Evolutionary conservation across 768 basidiomycete species (phyloP).

Genomic region (Melanogaster broomeanus): DNA sequence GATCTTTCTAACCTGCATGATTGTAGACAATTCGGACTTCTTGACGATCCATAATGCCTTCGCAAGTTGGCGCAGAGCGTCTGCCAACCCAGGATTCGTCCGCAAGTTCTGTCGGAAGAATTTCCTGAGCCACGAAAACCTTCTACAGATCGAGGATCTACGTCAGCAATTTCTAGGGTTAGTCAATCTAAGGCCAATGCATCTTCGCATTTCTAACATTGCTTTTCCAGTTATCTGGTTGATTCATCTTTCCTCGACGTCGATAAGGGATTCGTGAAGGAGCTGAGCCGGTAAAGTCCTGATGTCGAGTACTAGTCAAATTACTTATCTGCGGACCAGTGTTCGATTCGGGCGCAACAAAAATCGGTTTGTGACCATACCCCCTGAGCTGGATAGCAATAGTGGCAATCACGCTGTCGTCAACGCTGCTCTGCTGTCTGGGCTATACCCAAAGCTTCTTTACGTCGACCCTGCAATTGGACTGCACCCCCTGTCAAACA

Average conservation of each 20-base stretch:
- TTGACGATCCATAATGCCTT: conserved; percentile 92
- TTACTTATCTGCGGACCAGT: conserved; percentile 38
- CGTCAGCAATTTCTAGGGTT: conserved; percentile 86
- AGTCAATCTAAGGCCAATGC: conserved; percentile 11
- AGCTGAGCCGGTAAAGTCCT: conserved; percentile 60
- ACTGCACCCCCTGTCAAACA: conserved; percentile 74
- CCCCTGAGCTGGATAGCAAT: conserved; percentile 69
- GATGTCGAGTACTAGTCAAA: background rate
- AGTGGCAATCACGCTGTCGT: conserved; percentile 65
- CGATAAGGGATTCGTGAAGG: conserved; percentile 61
- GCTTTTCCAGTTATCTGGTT: conserved; percentile 66
- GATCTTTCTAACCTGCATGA: conserved; percentile 1
- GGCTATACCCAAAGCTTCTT: conserved; percentile 90
- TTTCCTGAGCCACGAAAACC: conserved; percentile 87
- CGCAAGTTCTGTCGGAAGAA: conserved; percentile 79
- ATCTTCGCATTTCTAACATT: conserved; percentile 3
- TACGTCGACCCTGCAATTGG: conserved; percentile 59
- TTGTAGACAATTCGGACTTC: conserved; percentile 90
- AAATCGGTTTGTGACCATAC: conserved; percentile 75
- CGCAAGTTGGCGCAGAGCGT: conserved; percentile 80
- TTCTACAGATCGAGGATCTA: conserved; percentile 95
- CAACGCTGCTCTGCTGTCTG: conserved; percentile 81
- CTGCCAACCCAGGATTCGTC: conserved; percentile 57
- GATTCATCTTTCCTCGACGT: conserved; percentile 85
- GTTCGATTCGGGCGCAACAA: conserved; percentile 74